phyloP scores from a whole-genome alignment of 1,284 basidiomycete species.

The Athelia psychrophila region DNA sequence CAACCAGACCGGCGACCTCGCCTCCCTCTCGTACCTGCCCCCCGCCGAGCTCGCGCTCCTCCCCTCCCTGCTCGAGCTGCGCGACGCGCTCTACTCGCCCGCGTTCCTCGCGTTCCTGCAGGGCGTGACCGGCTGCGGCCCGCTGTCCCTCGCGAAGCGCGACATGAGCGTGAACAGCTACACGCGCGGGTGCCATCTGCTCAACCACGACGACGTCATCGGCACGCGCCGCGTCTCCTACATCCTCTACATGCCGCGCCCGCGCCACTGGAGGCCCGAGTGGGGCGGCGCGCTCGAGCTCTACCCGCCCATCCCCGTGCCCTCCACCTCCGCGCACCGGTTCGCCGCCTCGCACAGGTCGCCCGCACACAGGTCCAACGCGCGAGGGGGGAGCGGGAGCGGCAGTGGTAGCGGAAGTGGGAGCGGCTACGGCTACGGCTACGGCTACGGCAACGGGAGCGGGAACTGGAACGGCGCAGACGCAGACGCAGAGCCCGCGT shows the following conservation, averaged over 20 bases:
- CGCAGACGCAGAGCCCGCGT: no score
- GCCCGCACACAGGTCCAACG: no score
- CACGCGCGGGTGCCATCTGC: slow-evolving; percentile 86
- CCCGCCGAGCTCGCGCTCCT: slow-evolving; percentile 76
- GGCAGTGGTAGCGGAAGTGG: slow-evolving; percentile 18
- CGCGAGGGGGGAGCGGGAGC: no score
- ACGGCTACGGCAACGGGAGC: no score
- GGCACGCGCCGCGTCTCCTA: slow-evolving; percentile 94
- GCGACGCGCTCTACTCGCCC: slow-evolving; percentile 90
- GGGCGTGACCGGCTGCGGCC: slow-evolving; percentile 90
- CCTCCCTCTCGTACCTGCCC: slow-evolving; percentile 85
- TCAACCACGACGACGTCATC: slow-evolving; percentile 98
- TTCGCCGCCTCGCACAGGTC: no score
- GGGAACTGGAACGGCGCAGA: no score
- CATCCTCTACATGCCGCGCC: slow-evolving; percentile 96
- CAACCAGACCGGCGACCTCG: slow-evolving; percentile 96
- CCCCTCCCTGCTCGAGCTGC: slow-evolving; percentile 76
- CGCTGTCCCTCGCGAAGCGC: slow-evolving; percentile 89
- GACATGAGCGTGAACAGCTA: slow-evolving; percentile 97
- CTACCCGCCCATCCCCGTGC: slow-evolving; percentile 68
- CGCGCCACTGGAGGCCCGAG: slow-evolving; percentile 66
- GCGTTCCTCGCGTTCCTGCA: slow-evolving; percentile 86
- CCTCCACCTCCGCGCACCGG: no score
- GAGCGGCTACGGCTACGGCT: no score
- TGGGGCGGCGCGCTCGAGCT: slow-evolving; percentile 96